Percentiles rank a stretch among this genome's conserved stretches.
phyloP scores from a whole-genome alignment of 129 eudicot species.

The Deinandra increscens region DNA sequence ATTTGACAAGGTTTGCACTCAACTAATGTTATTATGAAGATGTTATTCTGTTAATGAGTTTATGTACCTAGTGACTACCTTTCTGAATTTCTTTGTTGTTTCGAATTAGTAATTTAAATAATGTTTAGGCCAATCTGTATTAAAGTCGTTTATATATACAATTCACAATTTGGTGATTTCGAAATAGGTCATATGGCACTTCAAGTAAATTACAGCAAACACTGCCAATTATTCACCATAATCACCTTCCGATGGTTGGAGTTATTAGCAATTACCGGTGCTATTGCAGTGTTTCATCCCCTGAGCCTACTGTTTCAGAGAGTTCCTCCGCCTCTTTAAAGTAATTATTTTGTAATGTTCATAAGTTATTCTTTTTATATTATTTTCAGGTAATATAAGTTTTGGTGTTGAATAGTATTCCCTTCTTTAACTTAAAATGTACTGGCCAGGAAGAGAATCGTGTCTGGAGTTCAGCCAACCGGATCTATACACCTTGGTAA shows the following conservation, averaged over 20 bases:
- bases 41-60: slow-evolving; percentile 20
- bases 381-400: not conserved
- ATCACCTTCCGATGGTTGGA: slow-evolving; percentile 32
- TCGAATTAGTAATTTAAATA: not conserved
- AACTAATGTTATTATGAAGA: not conserved
- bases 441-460: slow-evolving; percentile 81
- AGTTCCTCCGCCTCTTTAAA: slow-evolving; percentile 46
- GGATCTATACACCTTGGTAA: slow-evolving; percentile 98
- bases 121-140: slow-evolving; percentile 11
- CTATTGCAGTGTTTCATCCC: slow-evolving; percentile 49
- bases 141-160: not conserved
- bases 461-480: slow-evolving; percentile 98
- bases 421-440: slow-evolving; percentile 7
- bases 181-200: slow-evolving; percentile 39
- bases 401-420: not conserved
- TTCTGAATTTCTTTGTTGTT: not conserved
- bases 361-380: not conserved
- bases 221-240: slow-evolving; percentile 25
- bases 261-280: slow-evolving; percentile 36
- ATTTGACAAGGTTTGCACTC: not conserved
- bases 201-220: slow-evolving; percentile 33
- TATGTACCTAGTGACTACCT: slow-evolving; percentile 2
- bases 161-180: not conserved
- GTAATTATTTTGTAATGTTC: slow-evolving; percentile 33
- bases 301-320: slow-evolving; percentile 45